A percentile compares a stretch with the other conserved stretches of the same genome.
Conservation (phyloP, 192 early-diverging fungal genomes). For the Podila epicladia region DNA sequence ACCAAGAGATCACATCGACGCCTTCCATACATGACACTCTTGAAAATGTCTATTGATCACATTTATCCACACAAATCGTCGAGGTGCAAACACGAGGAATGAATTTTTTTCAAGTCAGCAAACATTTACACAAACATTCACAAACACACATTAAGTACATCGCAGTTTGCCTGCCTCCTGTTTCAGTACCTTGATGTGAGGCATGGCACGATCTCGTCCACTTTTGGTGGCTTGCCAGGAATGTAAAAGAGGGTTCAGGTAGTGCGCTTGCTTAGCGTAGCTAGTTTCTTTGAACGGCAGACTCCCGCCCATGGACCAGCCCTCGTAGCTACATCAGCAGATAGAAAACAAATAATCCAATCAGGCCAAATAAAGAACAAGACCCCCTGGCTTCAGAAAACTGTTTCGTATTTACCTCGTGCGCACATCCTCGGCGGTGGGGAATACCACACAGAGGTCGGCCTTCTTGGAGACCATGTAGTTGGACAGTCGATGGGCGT, state of each 20-base stretch:
- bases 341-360: neutral
- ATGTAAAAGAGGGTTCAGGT: conserved; percentile 59
- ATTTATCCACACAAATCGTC: too few species aligned
- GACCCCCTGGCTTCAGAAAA: neutral
- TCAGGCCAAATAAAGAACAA: neutral
- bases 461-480: conserved; percentile 13
- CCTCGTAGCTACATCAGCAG: conserved; percentile 58
- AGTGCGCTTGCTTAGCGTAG: conserved; percentile 62
- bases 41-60: conserved; percentile 43
- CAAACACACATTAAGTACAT: neutral
- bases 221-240: conserved; percentile 60
- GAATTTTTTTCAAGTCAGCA: too few species aligned
- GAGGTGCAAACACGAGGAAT: too few species aligned
- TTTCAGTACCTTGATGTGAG: conserved; percentile 70
- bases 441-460: conserved; percentile 61
- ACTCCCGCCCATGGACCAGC: conserved; percentile 60
- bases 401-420: conserved; percentile 33
- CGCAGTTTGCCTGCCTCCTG: neutral
- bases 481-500: conserved; percentile 32
- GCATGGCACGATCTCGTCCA: conserved; percentile 68
- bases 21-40: conserved; percentile 43
- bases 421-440: conserved; percentile 68
- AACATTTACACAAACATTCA: too few species aligned
- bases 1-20: conserved; percentile 53
- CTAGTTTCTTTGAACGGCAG: conserved; percentile 53